Evolutionary conservation across 192 early-diverging fungal species (phyloP), one percentile per base, ranked within the genome.

Genomic region (Backusella tarrabulga): DNA sequence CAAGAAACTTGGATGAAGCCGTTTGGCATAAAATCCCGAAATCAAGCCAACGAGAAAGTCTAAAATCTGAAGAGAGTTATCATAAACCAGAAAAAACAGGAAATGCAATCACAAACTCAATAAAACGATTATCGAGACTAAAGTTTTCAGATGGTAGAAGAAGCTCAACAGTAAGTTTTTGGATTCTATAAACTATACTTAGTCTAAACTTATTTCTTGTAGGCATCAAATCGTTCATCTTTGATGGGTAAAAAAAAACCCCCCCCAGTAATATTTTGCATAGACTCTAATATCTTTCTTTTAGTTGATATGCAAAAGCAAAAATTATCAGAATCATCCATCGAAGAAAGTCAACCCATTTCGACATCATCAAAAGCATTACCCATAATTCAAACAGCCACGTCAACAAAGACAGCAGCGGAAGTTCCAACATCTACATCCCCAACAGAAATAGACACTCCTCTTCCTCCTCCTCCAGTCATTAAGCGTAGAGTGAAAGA

Each of bases 1-100:
- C 76, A 19, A 71, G 68, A 40, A 21, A 42, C 17, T 34, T 66
- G n/a, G 68, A 74, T 50, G 75, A 81, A 32, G 63, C 67, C 15
- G 80, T 81, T 17, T 81, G 80, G 80, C 72, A 77, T 36, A 81
- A 81, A 32, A 77, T 81, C 15, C 76, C 76, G 0, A 81, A 81
- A 21, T 56, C 73, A 34, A 14, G 60, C 3, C 35, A 67, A 23
- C 41, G 26, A n/a, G 32, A 35, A 26, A 70, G 68, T 70, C 3
- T 70, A 34, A 70, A 70, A 23, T 74, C 52, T 11, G 19, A 19
- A 72, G 38, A 70, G 5, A 70, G 40, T 38, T 23, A 71, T 0
- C 29, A 32, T 26, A 23, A 73, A 15, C 72, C 44, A 7, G 44
- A 73, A 36, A 34, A 70, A 72, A 72, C 40, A 34, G 42, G 70